Conservation (phyloP, 148 eudicot species). For the Chenopodium suecicum region DNA sequence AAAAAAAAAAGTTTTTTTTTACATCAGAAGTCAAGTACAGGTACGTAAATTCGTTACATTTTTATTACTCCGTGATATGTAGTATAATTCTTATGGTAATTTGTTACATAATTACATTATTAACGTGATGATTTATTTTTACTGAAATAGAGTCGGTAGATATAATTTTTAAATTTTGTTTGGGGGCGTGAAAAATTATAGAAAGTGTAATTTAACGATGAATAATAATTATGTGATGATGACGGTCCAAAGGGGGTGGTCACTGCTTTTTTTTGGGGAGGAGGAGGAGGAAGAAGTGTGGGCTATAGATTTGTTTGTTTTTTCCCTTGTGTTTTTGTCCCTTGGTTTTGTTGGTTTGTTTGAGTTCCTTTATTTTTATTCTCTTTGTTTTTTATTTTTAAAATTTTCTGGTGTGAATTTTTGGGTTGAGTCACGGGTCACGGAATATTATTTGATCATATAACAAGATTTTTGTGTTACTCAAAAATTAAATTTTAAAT, state of each 20-base stretch:
- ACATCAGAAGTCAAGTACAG: conserved; percentile 36
- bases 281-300: conserved; percentile 22
- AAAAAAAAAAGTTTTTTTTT: not conserved
- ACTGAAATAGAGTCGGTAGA: too few species aligned
- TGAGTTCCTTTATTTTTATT: conserved; percentile 34
- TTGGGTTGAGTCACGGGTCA: conserved; percentile 36
- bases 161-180: not conserved
- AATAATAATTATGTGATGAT: conserved; percentile 25
- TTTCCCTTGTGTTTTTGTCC: conserved; percentile 33
- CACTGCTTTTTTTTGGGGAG: not conserved
- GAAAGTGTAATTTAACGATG: not conserved
- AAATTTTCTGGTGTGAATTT: conserved; percentile 18
- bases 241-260: conserved; percentile 27
- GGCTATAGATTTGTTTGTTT: conserved; percentile 33
- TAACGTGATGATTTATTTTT: too few species aligned
- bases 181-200: not conserved
- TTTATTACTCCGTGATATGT: not conserved
- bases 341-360: conserved; percentile 42
- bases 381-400: conserved; percentile 33
- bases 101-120: too few species aligned
- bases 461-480: conserved; percentile 22
- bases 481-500: not conserved
- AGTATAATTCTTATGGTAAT: too few species aligned
- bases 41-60: conserved; percentile 20
- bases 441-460: conserved; percentile 25